These are phyloP conservation scores for Geranium brycei DNA, from an alignment of 345 rosid species.

Conservation along the genomic window DNA sequence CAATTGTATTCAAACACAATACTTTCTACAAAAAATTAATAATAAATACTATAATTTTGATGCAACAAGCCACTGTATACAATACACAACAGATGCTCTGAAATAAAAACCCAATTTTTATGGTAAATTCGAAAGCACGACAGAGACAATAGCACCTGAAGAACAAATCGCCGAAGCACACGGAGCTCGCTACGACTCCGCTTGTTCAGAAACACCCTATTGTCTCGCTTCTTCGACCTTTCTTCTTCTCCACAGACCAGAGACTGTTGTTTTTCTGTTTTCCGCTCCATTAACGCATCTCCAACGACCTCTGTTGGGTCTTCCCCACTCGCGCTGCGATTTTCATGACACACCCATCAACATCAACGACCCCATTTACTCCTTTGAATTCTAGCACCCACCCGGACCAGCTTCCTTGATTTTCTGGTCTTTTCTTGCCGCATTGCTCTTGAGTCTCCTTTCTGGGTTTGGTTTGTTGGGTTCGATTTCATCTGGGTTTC, in stretches of 20 bases:
- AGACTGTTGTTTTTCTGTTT: neutral
- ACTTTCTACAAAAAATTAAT: no score
- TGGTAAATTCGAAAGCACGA: no score
- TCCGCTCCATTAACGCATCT: neutral
- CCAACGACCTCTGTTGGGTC: neutral
- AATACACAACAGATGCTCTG: no score
- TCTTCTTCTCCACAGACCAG: no score
- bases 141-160: neutral
- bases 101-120: no score
- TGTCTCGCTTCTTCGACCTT: conserved; percentile 23
- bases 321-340: no score
- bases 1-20: no score
- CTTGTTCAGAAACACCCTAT: conserved; percentile 12
- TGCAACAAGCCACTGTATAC: no score
- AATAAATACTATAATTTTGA: no score
- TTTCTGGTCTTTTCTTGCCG: neutral
- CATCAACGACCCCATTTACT: neutral
- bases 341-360: no score
- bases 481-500: neutral
- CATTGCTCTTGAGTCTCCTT: neutral
- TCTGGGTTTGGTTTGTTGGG: neutral
- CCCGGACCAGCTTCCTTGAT: neutral
- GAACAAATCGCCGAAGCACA: neutral
- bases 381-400: no score
- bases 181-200: neutral